These are phyloP conservation scores for Cyclocybe cylindracea DNA, from an alignment of 768 basidiomycete species.

Conservation along the genomic window DNA sequence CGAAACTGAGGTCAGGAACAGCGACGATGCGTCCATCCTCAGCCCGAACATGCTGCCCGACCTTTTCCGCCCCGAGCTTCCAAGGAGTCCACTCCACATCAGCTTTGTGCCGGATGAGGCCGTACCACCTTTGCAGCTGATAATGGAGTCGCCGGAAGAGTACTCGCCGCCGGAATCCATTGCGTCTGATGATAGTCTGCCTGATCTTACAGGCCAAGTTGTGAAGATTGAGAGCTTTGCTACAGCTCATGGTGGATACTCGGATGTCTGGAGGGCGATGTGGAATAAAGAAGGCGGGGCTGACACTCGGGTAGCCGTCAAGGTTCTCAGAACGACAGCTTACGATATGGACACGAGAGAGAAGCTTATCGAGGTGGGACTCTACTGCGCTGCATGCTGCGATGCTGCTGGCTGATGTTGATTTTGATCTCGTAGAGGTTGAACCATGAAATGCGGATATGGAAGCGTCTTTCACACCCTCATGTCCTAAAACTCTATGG, in stretches of 20 bases:
- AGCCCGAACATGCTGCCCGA: constrained; percentile 39
- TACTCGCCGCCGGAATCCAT: neutral
- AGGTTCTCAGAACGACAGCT: constrained; percentile 36
- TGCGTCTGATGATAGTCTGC: constrained; percentile 2
- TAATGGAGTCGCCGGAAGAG: constrained; percentile 3
- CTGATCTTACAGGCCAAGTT: constrained; percentile 34
- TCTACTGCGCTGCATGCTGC: neutral
- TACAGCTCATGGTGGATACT: constrained; percentile 43
- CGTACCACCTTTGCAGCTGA: constrained; percentile 2
- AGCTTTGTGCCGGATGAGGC: constrained; percentile 5
- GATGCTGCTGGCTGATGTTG: neutral
- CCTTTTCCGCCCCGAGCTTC: constrained; percentile 23
- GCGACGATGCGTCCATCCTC: constrained; percentile 26
- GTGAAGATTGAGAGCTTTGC: constrained; percentile 31
- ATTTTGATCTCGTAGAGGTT: constrained; percentile 24
- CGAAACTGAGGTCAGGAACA: constrained; percentile 5
- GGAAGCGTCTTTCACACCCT: constrained; percentile 40
- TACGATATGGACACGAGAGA: constrained; percentile 30
- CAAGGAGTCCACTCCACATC: constrained; percentile 15
- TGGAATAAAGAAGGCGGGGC: constrained; percentile 27
- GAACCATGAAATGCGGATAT: constrained; percentile 35
- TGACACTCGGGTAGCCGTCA: constrained; percentile 34
- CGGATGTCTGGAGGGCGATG: constrained; percentile 42
- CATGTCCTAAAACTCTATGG: constrained; percentile 38
- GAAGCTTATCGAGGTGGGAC: constrained; percentile 30